Percentiles rank a stretch among this genome's conserved stretches.
phyloP scores from a whole-genome alignment of 2,329 filamentous ascomycete species.

The Aspergillus aculeatinus region DNA sequence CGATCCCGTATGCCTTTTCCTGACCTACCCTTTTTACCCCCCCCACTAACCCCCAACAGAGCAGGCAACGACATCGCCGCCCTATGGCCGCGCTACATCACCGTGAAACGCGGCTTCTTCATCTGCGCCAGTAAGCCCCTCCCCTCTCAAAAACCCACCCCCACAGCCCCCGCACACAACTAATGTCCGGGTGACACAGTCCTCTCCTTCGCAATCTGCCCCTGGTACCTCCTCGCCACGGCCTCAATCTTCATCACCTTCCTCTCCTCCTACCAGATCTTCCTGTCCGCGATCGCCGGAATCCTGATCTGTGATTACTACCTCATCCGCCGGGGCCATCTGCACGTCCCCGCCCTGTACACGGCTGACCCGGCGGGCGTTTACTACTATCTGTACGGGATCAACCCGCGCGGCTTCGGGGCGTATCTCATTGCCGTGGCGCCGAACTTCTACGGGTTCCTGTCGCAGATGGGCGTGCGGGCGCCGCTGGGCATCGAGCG shows the following conservation, averaged over 20 bases:
- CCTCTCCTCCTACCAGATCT: conserved; percentile 43
- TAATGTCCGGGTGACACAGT: conserved; percentile 8
- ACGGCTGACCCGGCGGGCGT: conserved; percentile 27
- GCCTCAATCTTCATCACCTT: conserved; percentile 43
- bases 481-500: conserved; percentile 29
- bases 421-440: conserved; percentile 39
- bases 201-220: conserved; percentile 37
- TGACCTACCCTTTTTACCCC: too few relatives aligned
- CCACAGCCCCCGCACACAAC: background rate
- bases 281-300: conserved; percentile 43
- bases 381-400: conserved; percentile 38
- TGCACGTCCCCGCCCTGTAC: conserved; percentile 39
- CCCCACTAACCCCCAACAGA: background rate
- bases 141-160: background rate
- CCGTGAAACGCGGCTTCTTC: conserved; percentile 41
- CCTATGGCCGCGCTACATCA: conserved; percentile 42
- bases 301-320: conserved; percentile 48
- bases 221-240: conserved; percentile 38
- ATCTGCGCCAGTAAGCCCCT: conserved; percentile 29
- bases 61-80: conserved; percentile 43
- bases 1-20: conserved; percentile 27
- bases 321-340: conserved; percentile 37
- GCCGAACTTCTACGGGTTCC: conserved; percentile 45
- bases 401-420: conserved; percentile 35
- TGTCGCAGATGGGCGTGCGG: conserved; percentile 40